Evolutionary conservation across 805 yeast genomes (phyloP), one percentile per base, ranked within the genome.

Genomic region (Myxozyma nipponensis): DNA sequence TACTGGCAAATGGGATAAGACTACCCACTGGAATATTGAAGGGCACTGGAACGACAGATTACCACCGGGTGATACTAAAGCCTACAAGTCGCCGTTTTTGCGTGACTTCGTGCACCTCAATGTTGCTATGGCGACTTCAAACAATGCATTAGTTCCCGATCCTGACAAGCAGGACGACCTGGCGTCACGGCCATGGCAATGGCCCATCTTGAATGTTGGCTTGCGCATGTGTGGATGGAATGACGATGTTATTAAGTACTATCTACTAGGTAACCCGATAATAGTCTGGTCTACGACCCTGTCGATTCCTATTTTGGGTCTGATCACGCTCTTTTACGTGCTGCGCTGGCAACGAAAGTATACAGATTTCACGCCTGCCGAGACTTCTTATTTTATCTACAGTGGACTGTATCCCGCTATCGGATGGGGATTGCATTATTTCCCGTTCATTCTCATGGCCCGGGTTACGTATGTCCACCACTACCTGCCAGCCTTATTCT

Each of bases 381-480:
- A 66, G 35, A 61, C 75, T 38, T 77, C 70, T 68, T 67, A 60
- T 47, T 72, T 74, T 54, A 58, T 76, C 15, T 72, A 79, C 69
- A 85, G 86, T 36, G 96, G 95, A 47, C 63, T 85, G 30, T 80
- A 86, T 61, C 96, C 98, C 23, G 84, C 90, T 72, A 64, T 86
- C 38, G 95, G 96, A 9, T 91, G 97, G 97, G 75, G 81, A 39
- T 74, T 88, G 62, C 97, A 91, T 69, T 91, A 75, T 69, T 65
- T 86, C 63, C 98, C 98, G 30, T 91, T 91, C 70, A 79, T 84
- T 28, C 70, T 88, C 52, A 91, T 91, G 98, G 89, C 95, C 10
- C 85, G 98, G 74, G 97, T 93, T 50, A 89, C 95, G 1, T 91
- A 93, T 67, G 93, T 91, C 30, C 98, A 91, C 70, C 98, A 91